phyloP scores from a whole-genome alignment of 148 eudicot species.

The Cornus kousa region DNA sequence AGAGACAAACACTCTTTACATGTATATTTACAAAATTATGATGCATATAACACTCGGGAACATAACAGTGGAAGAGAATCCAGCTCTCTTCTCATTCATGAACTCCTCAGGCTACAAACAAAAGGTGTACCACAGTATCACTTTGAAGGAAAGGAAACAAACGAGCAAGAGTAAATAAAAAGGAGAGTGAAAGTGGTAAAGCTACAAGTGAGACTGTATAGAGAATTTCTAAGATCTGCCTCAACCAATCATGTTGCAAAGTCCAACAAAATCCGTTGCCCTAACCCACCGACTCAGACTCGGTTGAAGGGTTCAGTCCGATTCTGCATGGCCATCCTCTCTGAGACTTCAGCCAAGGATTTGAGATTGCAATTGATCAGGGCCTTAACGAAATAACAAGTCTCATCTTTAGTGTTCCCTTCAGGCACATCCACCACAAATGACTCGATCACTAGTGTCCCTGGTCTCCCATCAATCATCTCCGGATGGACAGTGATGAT shows the following conservation, averaged over 20 bases:
- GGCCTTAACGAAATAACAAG: conserved; percentile 64
- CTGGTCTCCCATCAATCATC: conserved; percentile 46
- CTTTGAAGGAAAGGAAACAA: not conserved
- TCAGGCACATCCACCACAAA: conserved; percentile 72
- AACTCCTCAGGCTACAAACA: not conserved
- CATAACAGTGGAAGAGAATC: conserved; percentile 6
- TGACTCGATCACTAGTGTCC: conserved; percentile 67
- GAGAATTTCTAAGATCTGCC: conserved; percentile 15
- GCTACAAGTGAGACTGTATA: conserved; percentile 12
- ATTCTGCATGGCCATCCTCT: conserved; percentile 56
- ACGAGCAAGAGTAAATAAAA: not conserved
- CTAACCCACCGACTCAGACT: not conserved
- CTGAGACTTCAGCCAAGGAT: conserved; percentile 66
- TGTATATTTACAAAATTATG: conserved; percentile 8
- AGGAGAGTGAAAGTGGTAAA: not conserved
- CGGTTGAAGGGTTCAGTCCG: conserved; percentile 1
- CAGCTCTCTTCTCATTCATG: not conserved
- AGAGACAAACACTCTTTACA: not conserved
- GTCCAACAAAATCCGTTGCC: not conserved
- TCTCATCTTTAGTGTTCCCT: conserved; percentile 69
- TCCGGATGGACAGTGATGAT: conserved; percentile 69
- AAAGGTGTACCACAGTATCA: not conserved
- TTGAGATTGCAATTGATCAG: conserved; percentile 71
- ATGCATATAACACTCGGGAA: not conserved
- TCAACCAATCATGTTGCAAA: not conserved